phyloP scores from a whole-genome alignment of 2,329 filamentous ascomycete genomes.

The Emericellopsis atlantica region DNA sequence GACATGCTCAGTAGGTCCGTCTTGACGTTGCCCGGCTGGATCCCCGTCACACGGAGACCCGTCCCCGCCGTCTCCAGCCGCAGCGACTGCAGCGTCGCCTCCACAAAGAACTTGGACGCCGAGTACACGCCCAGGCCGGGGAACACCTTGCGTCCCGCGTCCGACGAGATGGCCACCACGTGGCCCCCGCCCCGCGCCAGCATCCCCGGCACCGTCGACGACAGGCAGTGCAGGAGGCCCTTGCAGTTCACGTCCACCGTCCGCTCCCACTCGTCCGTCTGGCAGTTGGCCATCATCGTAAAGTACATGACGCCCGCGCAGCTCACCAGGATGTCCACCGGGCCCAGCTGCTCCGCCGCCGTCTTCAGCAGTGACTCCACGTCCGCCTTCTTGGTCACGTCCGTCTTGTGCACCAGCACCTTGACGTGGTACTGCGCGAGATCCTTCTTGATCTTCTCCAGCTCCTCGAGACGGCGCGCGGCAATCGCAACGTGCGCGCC shows the following conservation, averaged over 20 bases:
- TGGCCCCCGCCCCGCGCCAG: conserved; percentile 56
- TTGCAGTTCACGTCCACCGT: conserved; percentile 84
- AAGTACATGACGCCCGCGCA: conserved; percentile 84
- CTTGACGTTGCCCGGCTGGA: conserved; percentile 67
- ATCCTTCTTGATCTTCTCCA: conserved; percentile 53
- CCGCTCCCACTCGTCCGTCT: conserved; percentile 65
- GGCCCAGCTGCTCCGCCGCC: conserved; percentile 50
- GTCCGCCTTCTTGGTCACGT: conserved; percentile 55
- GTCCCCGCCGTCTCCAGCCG: conserved; percentile 64
- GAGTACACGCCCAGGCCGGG: conserved; percentile 73
- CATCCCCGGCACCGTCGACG: conserved; percentile 59
- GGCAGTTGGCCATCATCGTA: conserved; percentile 71
- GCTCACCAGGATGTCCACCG: conserved; percentile 66
- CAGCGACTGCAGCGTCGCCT: conserved; percentile 64
- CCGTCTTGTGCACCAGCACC: conserved; percentile 56
- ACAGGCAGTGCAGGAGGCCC: conserved; percentile 61
- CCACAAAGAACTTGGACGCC: conserved; percentile 75
- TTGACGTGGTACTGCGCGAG: conserved; percentile 47
- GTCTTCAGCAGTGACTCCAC: conserved; percentile 53
- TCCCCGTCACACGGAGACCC: conserved; percentile 58
- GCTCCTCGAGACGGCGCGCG: conserved; percentile 55
- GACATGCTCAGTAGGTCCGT: conserved; percentile 65
- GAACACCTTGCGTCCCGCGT: conserved; percentile 72
- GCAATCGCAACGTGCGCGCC: conserved; percentile 62
- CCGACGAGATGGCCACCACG: conserved; percentile 71